Conservation (phyloP, 2,329 filamentous ascomycete species). For the Sporothrix pseudoabietina region DNA sequence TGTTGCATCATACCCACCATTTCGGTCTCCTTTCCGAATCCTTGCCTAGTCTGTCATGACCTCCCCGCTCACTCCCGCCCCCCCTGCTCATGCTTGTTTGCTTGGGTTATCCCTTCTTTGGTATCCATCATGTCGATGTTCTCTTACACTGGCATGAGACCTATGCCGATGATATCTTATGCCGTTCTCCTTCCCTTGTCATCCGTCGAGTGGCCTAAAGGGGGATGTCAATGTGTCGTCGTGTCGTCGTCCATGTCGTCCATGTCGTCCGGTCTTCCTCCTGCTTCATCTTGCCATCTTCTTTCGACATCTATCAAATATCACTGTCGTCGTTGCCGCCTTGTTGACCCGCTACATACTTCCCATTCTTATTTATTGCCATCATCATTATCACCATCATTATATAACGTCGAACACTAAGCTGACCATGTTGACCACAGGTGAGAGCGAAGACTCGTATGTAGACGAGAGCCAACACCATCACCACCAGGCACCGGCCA, state of each 20-base stretch:
- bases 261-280: not conserved
- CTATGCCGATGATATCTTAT: not conserved
- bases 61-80: conserved; percentile 24
- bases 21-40: conserved; percentile 11
- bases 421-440: conserved; percentile 26
- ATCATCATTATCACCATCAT: not conserved
- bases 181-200: not conserved
- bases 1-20: conserved; percentile 21
- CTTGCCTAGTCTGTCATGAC: conserved; percentile 24
- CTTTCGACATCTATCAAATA: not conserved
- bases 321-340: not conserved
- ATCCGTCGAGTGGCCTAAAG: not conserved
- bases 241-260: not conserved
- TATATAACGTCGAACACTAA: not conserved
- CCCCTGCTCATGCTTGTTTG: conserved; percentile 22
- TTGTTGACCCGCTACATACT: not conserved
- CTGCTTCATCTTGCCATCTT: too few relatives aligned
- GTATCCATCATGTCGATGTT: not conserved
- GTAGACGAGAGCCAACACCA: conserved; percentile 32
- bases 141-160: not conserved
- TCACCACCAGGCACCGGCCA: conserved; percentile 21
- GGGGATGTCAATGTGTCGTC: not conserved
- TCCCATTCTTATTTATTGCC: not conserved
- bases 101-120: conserved; percentile 5
- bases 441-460: conserved; percentile 30